Conservation (phyloP, 2,329 filamentous ascomycete genomes). For the Ascocoryne sarcoides region DNA sequence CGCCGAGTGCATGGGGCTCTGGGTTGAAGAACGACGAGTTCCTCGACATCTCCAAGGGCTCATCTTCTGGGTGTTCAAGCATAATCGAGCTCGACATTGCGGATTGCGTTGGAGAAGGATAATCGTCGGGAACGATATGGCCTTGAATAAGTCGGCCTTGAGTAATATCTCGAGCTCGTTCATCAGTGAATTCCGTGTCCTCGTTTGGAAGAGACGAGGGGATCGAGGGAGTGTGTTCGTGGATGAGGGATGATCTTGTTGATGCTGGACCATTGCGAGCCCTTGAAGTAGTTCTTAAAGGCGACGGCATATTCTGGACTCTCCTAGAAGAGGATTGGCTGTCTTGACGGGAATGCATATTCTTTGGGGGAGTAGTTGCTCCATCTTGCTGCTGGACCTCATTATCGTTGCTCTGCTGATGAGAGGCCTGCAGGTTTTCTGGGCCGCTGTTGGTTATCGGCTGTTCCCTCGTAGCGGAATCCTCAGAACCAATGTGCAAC, state of each 20-base stretch:
- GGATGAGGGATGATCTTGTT: conserved; percentile 18
- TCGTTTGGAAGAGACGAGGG: conserved; percentile 19
- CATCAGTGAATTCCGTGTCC: conserved; percentile 41
- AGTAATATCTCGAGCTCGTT: conserved; percentile 80
- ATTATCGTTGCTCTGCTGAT: conserved; percentile 1
- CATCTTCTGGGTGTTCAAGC: conserved; percentile 52
- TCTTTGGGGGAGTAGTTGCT: conserved; percentile 13
- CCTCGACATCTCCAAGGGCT: conserved; percentile 72
- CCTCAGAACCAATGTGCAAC: conserved; percentile 19
- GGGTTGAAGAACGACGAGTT: conserved; percentile 74
- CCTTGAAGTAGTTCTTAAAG: conserved; percentile 11
- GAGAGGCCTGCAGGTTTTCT: conserved; percentile 8
- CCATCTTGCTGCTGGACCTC: conserved; percentile 8
- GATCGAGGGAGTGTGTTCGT: conserved; percentile 12
- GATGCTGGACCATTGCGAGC: conserved; percentile 10
- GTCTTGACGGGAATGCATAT: conserved; percentile 18
- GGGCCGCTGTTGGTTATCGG: conserved; percentile 11
- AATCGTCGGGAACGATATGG: conserved; percentile 91
- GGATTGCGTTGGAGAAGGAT: conserved; percentile 69
- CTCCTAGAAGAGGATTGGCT: conserved; percentile 20
- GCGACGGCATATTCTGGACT: conserved; percentile 14
- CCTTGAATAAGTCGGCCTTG: conserved; percentile 86
- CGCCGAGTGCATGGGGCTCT: conserved; percentile 61
- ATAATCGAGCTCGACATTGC: conserved; percentile 51
- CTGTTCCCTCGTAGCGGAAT: conserved; percentile 5